Base-by-base conservation (phyloP, 192 early-diverging fungal species). In the Backusella mclennaniae region DNA sequence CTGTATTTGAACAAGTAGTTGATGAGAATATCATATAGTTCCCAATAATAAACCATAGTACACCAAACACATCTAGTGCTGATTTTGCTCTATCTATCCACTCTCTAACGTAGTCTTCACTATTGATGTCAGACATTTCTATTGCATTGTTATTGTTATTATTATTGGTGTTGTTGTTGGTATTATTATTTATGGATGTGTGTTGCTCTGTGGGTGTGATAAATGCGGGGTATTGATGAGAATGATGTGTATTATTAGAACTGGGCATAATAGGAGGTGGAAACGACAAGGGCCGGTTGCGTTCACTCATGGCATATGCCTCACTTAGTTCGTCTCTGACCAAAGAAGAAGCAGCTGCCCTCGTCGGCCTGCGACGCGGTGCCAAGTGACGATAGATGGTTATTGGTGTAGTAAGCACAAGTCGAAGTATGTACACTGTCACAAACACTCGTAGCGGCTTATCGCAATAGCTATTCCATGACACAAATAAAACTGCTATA, bases 21-120 rank as follows among this genome's bases (percentile, higher is more conserved):
- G 84, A 85, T 11, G 86, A 85, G 73, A 94, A 93, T 26, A 92
- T 74, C 69, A 90, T 87, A 76, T 89, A 91, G 77, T 94, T 95
- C 74, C 90, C 92, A 77, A 88, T 76, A 53, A 94, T 80, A 77
- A 92, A 94, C 85, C 90, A 84, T 29, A 90, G 76, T 19, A 87
- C 81, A 23, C 85, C 85, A 77, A 88, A 83, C 12, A 90, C 53
- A 71, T 90, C 87, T n/a, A 93, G 80, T 59, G 85, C 71, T 23
- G 87, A 87, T 83, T 89, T 90, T 35, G 89, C 74, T 52, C 92
- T 91, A 86, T 12, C n/a, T 36, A 68, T 68, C 67, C 31, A 68
- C 6, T 68, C 56, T 63, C 56, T 63, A 63, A 63, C 56, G 9
- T 63, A 63, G 56, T 63, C 56, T 63, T 63, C 56, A 11, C 26